These are phyloP conservation scores for Parastagonospora nodorum DNA, from an alignment of 2,329 filamentous ascomycete genomes.

Conservation along the genomic window DNA sequence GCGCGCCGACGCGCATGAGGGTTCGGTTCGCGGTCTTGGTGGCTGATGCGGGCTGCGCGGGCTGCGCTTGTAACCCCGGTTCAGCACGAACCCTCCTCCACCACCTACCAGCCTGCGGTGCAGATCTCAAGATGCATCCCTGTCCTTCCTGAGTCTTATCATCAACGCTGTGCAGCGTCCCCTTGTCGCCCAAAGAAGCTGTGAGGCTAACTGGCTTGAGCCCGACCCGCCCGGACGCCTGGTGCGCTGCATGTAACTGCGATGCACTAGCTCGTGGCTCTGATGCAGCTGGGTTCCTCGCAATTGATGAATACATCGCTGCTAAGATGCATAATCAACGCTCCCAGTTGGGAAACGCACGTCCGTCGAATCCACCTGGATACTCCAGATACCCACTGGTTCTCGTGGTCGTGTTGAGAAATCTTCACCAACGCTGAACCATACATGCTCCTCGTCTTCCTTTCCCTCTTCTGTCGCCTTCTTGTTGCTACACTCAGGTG, in stretches of 20 bases:
- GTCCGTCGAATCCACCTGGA: conserved; percentile 27
- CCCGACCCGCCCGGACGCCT: conserved; percentile 39
- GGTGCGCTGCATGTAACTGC: conserved; percentile 41
- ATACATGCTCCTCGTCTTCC: conserved; percentile 12
- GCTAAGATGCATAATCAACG: conserved; percentile 40
- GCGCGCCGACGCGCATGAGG: conserved; percentile 17
- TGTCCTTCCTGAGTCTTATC: conserved; percentile 33
- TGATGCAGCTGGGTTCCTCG: conserved; percentile 35
- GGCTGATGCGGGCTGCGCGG: conserved; percentile 33
- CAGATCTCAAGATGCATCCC: conserved; percentile 28
- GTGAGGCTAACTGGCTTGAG: conserved; percentile 26
- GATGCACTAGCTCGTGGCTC: conserved; percentile 39
- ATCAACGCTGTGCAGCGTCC: conserved; percentile 32
- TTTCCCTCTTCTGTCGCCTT: conserved; percentile 6
- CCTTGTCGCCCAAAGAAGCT: conserved; percentile 32
- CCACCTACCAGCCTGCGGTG: conserved; percentile 23
- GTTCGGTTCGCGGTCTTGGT: conserved; percentile 25
- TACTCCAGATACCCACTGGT: conserved; percentile 27
- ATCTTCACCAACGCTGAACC: conserved; percentile 14
- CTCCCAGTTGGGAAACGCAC: conserved; percentile 35
- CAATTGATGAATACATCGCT: conserved; percentile 44
- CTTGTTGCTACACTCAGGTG: conserved; percentile 10
- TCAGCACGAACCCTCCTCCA: conserved; percentile 21
- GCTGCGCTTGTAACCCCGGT: conserved; percentile 16
- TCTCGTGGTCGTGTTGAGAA: conserved; percentile 15